Base-by-base conservation (phyloP, 179 eudicot species). In the Silene vulgaris region DNA sequence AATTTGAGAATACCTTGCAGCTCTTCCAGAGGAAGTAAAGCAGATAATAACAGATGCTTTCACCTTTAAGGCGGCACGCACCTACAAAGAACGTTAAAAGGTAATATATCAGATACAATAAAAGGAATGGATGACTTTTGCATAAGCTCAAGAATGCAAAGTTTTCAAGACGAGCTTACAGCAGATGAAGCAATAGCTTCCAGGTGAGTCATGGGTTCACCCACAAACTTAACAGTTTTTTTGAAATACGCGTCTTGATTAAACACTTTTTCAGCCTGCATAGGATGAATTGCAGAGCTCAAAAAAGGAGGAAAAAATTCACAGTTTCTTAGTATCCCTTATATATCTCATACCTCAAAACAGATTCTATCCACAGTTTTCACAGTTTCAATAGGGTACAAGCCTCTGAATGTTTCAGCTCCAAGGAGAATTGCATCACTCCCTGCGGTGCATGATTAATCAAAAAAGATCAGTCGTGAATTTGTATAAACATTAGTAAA, bases 1-100 rank as follows among this genome's bases (percentile, higher is more conserved):
- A 21, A 40, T 69, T 48, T n/a, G 17, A 48, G 71, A 29, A 76
- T 81, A 94, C 97, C 98, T 88, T 77, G 96, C 98, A 77, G 98
- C 96, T 81, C 98, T 84, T 74, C 98, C 98, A 29, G 98, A 92
- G 69, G 98, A 90, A 78, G 97, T 94, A 85, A 94, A 94, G 76
- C 97, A 92, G 69, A 94, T 89, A 54, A 94, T 92, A 80, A 92
- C 92, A 72, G 98, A 94, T 59, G 98, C 98, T 86, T 94, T 94
- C 74, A 94, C 97, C 86, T 90, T 92, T 75, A 94, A 85, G 75
- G 98, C 98, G 65, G 98, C 92, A 70, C 98, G 87, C 1, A 94
- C 98, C 98, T 92, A 75, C 7, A 76, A 57, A 68, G n/a, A 11
- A 72, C 35, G 69, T 60, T 26, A 65, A 57, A 20, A 20, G n/a